phyloP scores from a whole-genome alignment of 1,284 basidiomycete genomes.

The Marasmius fiardii region DNA sequence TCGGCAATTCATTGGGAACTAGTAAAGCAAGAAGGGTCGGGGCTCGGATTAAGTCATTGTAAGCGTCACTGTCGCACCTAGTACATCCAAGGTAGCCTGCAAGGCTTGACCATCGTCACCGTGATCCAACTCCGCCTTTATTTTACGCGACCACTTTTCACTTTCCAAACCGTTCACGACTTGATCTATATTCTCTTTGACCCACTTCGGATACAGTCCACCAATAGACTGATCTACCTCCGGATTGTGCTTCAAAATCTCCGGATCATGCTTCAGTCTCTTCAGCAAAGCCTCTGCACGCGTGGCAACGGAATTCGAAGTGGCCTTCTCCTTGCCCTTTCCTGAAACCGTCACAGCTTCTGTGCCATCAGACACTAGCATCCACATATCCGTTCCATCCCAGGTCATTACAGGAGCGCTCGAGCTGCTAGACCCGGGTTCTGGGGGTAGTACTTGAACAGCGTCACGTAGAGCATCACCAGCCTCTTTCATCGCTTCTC shows the following conservation, averaged over 20 bases:
- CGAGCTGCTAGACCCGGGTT: constrained; percentile 34
- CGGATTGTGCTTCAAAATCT: constrained; percentile 77
- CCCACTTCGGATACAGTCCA: constrained; percentile 64
- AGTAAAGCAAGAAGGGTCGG: constrained; percentile 9
- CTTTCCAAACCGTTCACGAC: constrained; percentile 43
- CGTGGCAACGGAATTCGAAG: constrained; percentile 54
- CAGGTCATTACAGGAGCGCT: constrained; percentile 50
- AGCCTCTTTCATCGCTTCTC: constrained; percentile 69
- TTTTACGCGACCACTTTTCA: constrained; percentile 50
- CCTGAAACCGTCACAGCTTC: constrained; percentile 16
- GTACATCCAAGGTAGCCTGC: constrained; percentile 50
- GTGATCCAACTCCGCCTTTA: constrained; percentile 48
- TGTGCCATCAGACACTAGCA: constrained; percentile 41
- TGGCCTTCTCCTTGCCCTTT: constrained; percentile 45
- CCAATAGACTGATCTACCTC: constrained; percentile 52
- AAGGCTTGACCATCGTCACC: constrained; percentile 55
- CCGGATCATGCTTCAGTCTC: constrained; percentile 73
- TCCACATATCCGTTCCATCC: constrained; percentile 85
- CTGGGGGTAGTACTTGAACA: constrained; percentile 86
- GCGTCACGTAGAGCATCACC: constrained; percentile 78
- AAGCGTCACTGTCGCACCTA: constrained; percentile 47
- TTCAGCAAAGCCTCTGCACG: constrained; percentile 78
- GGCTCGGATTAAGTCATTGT: neutral
- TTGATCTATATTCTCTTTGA: constrained; percentile 52
- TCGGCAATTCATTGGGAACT: constrained; percentile 73